Conservation (phyloP, 2,329 filamentous ascomycete species). For the Aquanectria penicillioides region DNA sequence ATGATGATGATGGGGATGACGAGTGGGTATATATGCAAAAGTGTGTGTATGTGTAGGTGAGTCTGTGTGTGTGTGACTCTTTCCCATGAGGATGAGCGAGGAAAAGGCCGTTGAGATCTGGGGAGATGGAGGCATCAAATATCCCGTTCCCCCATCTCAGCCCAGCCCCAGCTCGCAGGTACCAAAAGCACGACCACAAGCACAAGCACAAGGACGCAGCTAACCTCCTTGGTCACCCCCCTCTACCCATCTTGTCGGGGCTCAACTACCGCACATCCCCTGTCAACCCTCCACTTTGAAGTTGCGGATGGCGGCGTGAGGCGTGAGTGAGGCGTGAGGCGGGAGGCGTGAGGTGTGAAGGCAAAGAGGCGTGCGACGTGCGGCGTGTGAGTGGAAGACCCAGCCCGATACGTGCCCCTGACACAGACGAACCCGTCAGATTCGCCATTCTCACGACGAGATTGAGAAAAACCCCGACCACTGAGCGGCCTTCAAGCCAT, state of each 20-base stretch:
- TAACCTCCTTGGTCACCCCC: slow-evolving; percentile 10
- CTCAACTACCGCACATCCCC: slow-evolving; percentile 22
- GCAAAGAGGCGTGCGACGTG: background rate
- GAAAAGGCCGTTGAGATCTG: slow-evolving; percentile 15
- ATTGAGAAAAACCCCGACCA: slow-evolving; percentile 4
- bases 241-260: slow-evolving; percentile 12
- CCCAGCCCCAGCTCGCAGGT: slow-evolving; percentile 5
- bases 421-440: slow-evolving; percentile 22
- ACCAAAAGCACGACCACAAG: slow-evolving; percentile 2
- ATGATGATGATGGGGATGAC: background rate
- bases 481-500: slow-evolving; percentile 1
- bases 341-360: slow-evolving; percentile 9
- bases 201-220: slow-evolving; percentile 3
- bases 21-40: background rate
- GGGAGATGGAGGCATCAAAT: slow-evolving; percentile 22
- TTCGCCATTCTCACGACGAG: slow-evolving; percentile 11
- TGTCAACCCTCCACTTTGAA: slow-evolving; percentile 14
- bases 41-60: background rate
- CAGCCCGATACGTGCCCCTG: slow-evolving; percentile 16
- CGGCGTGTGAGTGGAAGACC: slow-evolving; percentile 5
- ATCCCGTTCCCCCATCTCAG: slow-evolving; percentile 10
- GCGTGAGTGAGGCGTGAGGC: slow-evolving; percentile 5
- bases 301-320: slow-evolving; percentile 16
- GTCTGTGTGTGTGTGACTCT: slow-evolving; percentile 1
- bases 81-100: slow-evolving; percentile 4